These are phyloP conservation scores for Delitschia confertaspora DNA, from an alignment of 495 filamentous ascomycete genomes.

Conservation along the genomic window DNA sequence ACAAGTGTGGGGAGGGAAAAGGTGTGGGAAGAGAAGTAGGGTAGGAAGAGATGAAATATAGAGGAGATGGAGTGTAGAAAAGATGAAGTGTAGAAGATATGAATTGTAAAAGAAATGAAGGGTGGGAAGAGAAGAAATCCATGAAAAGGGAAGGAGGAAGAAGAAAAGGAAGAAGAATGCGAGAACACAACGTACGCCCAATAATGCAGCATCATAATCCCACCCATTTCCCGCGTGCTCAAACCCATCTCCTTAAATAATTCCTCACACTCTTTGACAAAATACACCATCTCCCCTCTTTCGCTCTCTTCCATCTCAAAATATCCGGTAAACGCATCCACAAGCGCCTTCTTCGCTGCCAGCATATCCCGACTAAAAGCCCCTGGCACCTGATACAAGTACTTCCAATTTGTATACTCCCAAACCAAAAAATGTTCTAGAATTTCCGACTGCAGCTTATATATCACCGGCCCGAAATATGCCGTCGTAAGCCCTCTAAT, in stretches of 20 bases:
- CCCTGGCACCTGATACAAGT: not conserved
- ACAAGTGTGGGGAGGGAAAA: no score
- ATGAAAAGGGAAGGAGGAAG: no score
- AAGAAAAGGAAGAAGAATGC: no score
- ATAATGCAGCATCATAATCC: conserved; percentile 1
- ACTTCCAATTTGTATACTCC: conserved; percentile 10
- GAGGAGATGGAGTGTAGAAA: no score
- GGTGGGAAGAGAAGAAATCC: no score
- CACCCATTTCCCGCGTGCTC: conserved; percentile 4
- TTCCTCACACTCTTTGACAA: conserved; percentile 1
- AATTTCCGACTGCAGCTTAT: not conserved
- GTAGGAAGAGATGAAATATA: no score
- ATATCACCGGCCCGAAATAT: not conserved
- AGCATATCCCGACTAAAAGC: conserved; percentile 4
- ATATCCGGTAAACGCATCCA: not conserved
- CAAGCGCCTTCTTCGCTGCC: not conserved
- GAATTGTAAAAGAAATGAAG: not conserved
- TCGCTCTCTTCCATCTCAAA: not conserved
- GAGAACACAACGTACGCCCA: conserved; percentile 17
- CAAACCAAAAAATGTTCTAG: not conserved
- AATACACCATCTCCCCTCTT: not conserved
- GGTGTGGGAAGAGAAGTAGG: no score
- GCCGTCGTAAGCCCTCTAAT: not conserved
- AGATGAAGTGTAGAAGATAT: no score
- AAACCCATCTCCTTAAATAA: conserved; percentile 2